Evolutionary conservation across 2,329 filamentous ascomycete species (phyloP).

Genomic region (Hypoxylon sp.): DNA sequence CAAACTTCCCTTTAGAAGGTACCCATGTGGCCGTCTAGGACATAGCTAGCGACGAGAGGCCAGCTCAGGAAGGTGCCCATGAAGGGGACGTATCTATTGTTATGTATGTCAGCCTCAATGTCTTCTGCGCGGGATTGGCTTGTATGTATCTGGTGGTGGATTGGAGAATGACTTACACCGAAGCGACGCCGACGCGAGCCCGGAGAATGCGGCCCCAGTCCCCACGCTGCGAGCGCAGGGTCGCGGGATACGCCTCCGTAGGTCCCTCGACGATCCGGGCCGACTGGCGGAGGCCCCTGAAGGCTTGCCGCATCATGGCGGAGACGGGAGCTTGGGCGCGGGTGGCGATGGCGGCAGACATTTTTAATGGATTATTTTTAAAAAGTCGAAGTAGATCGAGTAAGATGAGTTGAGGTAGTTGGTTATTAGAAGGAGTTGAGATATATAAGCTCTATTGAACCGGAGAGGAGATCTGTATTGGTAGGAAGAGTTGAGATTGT

Average conservation of each 20-base stretch:
- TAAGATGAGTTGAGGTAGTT: slow-evolving; percentile 13
- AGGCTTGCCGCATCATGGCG: slow-evolving; percentile 29
- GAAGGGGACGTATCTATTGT: slow-evolving; percentile 53
- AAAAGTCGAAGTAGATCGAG: no score
- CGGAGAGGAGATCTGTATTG: slow-evolving; percentile 29
- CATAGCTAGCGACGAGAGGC: slow-evolving; percentile 47
- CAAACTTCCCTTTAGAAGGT: slow-evolving; percentile 15
- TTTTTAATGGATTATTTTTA: slow-evolving; percentile 27
- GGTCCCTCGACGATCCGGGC: slow-evolving; percentile 35
- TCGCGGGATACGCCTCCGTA: slow-evolving; percentile 25
- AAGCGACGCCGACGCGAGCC: slow-evolving; percentile 46
- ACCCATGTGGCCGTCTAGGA: slow-evolving; percentile 48
- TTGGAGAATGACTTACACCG: slow-evolving; percentile 51
- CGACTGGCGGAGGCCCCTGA: slow-evolving; percentile 31
- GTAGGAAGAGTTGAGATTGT: slow-evolving; percentile 34
- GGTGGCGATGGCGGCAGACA: slow-evolving; percentile 28
- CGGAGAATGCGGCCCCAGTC: slow-evolving; percentile 56
- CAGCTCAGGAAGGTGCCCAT: slow-evolving; percentile 54
- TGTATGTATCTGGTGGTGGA: neutral
- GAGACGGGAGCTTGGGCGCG: slow-evolving; percentile 34
- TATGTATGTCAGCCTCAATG: neutral
- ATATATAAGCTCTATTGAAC: slow-evolving; percentile 24
- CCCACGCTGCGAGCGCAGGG: slow-evolving; percentile 22
- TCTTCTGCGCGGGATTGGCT: neutral
- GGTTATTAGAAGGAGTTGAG: slow-evolving; percentile 20